Evolutionary conservation across 192 early-diverging fungal species (phyloP).

Genomic region (Coemansia erecta): DNA sequence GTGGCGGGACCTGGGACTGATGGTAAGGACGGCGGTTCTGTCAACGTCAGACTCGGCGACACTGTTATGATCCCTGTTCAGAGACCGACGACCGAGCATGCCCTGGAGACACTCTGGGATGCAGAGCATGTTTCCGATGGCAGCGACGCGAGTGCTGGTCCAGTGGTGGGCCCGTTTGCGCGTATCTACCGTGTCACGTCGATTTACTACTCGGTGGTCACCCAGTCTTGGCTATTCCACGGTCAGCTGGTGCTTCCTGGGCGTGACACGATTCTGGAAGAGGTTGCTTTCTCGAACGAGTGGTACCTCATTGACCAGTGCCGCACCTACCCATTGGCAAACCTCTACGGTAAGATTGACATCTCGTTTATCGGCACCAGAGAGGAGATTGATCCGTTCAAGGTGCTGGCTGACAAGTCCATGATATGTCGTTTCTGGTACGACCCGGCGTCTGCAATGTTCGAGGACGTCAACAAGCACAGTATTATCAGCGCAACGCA

Average conservation of each 20-base stretch:
- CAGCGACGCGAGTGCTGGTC: background rate
- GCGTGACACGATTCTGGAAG: slow-evolving; percentile 56
- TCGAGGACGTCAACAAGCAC: slow-evolving; percentile 55
- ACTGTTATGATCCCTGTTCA: slow-evolving; percentile 19
- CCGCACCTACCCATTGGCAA: slow-evolving; percentile 35
- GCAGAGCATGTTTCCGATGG: slow-evolving; percentile 4
- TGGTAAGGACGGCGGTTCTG: no score
- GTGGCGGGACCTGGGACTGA: slow-evolving; percentile 18
- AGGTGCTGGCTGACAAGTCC: slow-evolving; percentile 21
- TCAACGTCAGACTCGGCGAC: slow-evolving; percentile 52
- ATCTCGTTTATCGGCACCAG: slow-evolving; percentile 32
- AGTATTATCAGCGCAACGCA: slow-evolving; percentile 4
- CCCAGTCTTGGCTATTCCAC: slow-evolving; percentile 48
- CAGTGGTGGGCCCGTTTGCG: slow-evolving; percentile 15
- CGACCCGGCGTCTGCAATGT: slow-evolving; percentile 51
- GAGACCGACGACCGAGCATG: slow-evolving; percentile 13
- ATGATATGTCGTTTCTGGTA: slow-evolving; percentile 61
- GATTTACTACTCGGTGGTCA: slow-evolving; percentile 29
- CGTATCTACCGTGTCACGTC: slow-evolving; percentile 22
- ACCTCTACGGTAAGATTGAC: slow-evolving; percentile 53
- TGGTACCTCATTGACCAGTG: slow-evolving; percentile 59
- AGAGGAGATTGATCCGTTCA: slow-evolving; percentile 25
- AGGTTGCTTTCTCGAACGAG: slow-evolving; percentile 57
- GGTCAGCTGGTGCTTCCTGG: slow-evolving; percentile 56
- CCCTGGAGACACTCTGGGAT: slow-evolving; percentile 23